A percentile compares a stretch with the other conserved stretches of the same genome.
Evolutionary conservation across 75 land plant genomes (phyloP).

Genomic region (Chamaecyparis obtusa): DNA sequence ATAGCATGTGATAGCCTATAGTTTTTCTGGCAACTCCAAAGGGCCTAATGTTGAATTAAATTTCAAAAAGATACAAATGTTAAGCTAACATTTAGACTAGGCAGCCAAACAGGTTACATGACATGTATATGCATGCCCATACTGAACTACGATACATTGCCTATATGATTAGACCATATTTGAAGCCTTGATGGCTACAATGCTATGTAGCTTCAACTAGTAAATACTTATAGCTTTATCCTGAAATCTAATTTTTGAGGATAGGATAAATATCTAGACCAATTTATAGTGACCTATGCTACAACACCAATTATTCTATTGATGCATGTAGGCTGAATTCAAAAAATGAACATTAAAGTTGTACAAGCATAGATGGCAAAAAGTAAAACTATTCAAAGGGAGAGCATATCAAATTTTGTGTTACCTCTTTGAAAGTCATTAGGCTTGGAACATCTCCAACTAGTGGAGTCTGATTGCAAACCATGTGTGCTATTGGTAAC

Average conservation of each 20-base stretch:
- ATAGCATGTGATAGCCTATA: no score
- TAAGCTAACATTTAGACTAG: background rate
- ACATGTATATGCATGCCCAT: background rate
- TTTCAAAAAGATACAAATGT: background rate
- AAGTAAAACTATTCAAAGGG: background rate
- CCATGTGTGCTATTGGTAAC: no score
- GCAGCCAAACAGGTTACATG: background rate
- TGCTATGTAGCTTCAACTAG: background rate
- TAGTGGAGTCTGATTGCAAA: no score
- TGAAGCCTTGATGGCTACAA: background rate
- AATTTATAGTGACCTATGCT: background rate
- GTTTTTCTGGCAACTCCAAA: no score
- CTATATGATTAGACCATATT: background rate
- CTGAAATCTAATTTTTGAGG: no score
- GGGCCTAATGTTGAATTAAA: no score
- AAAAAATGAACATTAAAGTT: background rate
- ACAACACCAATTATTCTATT: background rate
- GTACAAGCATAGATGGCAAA: background rate
- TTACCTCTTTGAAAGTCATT: conserved; percentile 93
- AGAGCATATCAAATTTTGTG: background rate
- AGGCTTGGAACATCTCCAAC: conserved; percentile 84
- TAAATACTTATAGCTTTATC: no score
- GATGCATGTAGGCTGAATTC: no score
- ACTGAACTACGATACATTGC: background rate
- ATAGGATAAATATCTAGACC: no score